Evolutionary conservation across 805 yeast genomes (phyloP).

Genomic region (Metschnikowia henanensis): DNA sequence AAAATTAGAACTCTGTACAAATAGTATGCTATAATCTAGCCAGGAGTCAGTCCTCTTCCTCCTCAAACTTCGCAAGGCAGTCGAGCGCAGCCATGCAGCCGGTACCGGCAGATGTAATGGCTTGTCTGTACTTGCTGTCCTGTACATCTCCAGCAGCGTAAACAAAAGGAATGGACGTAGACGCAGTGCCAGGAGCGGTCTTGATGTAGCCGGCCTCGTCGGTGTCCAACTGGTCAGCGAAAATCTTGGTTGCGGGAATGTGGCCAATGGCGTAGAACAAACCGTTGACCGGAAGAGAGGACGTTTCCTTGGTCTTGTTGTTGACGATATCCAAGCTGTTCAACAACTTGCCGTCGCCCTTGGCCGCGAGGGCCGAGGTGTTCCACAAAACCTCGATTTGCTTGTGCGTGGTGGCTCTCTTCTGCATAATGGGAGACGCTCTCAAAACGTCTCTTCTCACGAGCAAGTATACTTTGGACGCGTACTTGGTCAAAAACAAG

Average conservation of each 20-base stretch:
- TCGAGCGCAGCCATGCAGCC: slow-evolving; percentile 99
- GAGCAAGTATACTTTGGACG: slow-evolving; percentile 89
- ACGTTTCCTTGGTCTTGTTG: slow-evolving; percentile 66
- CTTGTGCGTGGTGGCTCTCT: slow-evolving; percentile 79
- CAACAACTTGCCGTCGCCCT: slow-evolving; percentile 90
- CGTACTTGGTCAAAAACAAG: slow-evolving; percentile 93
- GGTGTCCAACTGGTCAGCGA: slow-evolving; percentile 73
- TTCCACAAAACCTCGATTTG: slow-evolving; percentile 91
- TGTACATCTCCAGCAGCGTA: slow-evolving; percentile 99
- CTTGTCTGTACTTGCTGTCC: slow-evolving; percentile 96
- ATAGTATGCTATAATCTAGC: slow-evolving; percentile 7
- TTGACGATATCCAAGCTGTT: slow-evolving; percentile 63
- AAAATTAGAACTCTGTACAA: neutral
- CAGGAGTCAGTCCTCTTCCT: slow-evolving; percentile 21
- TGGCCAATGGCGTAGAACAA: slow-evolving; percentile 98
- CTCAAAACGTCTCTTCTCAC: slow-evolving; percentile 94
- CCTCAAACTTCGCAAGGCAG: slow-evolving; percentile 40
- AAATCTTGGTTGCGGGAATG: slow-evolving; percentile 87
- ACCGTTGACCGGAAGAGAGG: slow-evolving; percentile 80
- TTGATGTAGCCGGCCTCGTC: slow-evolving; percentile 88
- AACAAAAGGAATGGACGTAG: slow-evolving; percentile 85
- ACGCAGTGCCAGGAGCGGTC: slow-evolving; percentile 87
- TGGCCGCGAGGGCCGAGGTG: slow-evolving; percentile 82
- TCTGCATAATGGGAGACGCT: slow-evolving; percentile 97
- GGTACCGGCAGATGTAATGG: slow-evolving; percentile 98